These are phyloP conservation scores for Eremomyces bilateralis DNA, from an alignment of 495 filamentous ascomycete genomes.

Conservation along the genomic window DNA sequence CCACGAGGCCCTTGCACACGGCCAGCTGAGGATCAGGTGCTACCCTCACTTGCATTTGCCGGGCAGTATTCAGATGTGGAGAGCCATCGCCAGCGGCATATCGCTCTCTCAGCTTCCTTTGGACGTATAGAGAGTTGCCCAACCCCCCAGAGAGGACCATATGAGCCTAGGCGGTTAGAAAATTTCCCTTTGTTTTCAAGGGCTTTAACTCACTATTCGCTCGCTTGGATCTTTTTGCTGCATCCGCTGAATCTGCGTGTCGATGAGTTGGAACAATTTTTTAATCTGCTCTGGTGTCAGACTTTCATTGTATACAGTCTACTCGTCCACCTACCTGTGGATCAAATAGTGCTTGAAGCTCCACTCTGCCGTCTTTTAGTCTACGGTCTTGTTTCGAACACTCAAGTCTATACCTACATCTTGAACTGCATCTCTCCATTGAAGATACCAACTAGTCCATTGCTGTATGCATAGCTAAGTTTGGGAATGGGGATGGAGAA, in stretches of 20 bases:
- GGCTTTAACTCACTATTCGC: too few relatives aligned
- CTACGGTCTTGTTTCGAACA: too few relatives aligned
- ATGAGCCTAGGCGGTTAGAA: constrained; percentile 22
- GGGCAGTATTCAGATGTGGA: constrained; percentile 9
- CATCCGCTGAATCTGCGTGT: constrained; percentile 31
- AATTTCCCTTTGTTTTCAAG: constrained; percentile 10
- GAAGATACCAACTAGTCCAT: constrained; percentile 19
- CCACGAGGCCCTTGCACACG: constrained; percentile 21
- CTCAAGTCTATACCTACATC: too few relatives aligned
- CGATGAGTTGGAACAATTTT: constrained; percentile 28
- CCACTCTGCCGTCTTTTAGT: too few relatives aligned
- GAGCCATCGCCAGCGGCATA: constrained; percentile 9
- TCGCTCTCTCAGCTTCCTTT: constrained; percentile 11
- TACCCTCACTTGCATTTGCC: constrained; percentile 13
- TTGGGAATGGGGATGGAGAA: constrained; percentile 15
- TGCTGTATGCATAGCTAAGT: constrained; percentile 19
- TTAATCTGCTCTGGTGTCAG: too few relatives aligned
- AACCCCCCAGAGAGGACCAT: constrained; percentile 43
- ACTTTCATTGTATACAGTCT: too few relatives aligned
- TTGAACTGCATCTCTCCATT: constrained; percentile 21
- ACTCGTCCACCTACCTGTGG: too few relatives aligned
- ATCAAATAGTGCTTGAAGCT: constrained; percentile 32
- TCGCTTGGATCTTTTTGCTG: constrained; percentile 22
- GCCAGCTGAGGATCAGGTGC: constrained; percentile 22
- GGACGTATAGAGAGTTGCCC: constrained; percentile 41